Base-by-base conservation (phyloP, 176 grass and related monocot species). In the Tillandsia fasciculata region DNA sequence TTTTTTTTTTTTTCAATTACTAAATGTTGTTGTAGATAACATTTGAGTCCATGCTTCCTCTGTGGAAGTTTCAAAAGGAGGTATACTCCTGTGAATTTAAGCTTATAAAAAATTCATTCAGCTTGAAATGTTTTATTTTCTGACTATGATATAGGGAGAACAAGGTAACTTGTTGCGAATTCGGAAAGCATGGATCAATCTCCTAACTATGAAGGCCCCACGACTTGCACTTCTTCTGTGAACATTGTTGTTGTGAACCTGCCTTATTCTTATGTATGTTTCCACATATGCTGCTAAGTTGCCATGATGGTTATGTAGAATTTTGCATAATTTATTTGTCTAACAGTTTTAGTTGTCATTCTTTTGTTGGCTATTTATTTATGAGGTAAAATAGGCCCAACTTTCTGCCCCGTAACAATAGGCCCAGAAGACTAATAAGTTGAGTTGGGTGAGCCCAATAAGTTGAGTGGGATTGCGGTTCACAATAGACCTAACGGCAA, bases 51-150 rank as follows among this genome's bases (percentile, higher is more conserved):
- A 83, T 64, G 80, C 83, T 42, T 84, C 78, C 77, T 88, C 91
- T 52, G 52, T 90, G 66, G 95, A 93, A 82, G 84, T 90, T 72
- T 89, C 95, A 78, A 87, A 76, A 88, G 78, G 89, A 94, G 90
- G 94, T 99, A 93, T 70, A 26, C 49, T 67, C 54, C 81, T 69
- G 15, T 65, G 48, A n/a, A 29, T 26, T 51, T 65, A 13, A 28
- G 57, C 56, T 49, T 64, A 14, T 69, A 24, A 68, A 74, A 70
- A 54, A 69, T 53, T 74, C 73, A 74, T 33, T 76, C 24, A 76
- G 65, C 82, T 78, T 47, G 12, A 2, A 15, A 64, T 24, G 28
- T 70, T 53, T 74, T 48, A 86, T 72, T 59, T 63, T 70, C 67
- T 48, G 72, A 81, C 67, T 24, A 72, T 70, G 50, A 70, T 63